Conservation (phyloP, 179 eudicot species). For the Dionaea muscipula region DNA sequence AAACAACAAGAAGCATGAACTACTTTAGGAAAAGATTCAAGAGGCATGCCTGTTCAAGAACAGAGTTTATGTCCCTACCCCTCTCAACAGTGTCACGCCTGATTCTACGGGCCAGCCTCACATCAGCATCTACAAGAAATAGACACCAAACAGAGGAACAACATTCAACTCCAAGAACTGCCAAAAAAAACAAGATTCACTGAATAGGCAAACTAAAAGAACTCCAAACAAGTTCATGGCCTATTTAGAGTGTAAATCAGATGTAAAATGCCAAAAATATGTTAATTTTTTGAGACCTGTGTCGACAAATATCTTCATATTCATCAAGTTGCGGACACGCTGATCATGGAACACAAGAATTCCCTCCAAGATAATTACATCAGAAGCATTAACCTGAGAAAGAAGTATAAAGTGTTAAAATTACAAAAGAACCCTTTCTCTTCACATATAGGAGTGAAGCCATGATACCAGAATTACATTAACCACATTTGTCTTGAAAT, state of each 20-base stretch:
- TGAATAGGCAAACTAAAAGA: background rate
- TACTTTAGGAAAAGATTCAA: background rate
- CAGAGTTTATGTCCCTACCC: constrained; percentile 93
- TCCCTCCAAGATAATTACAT: constrained; percentile 80
- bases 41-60: constrained; percentile 84
- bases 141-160: constrained; percentile 1
- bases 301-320: constrained; percentile 81
- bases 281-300: constrained; percentile 28
- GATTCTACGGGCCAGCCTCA: constrained; percentile 95
- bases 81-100: constrained; percentile 95
- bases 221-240: background rate
- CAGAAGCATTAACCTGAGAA: constrained; percentile 68
- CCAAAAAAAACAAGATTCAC: background rate
- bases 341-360: constrained; percentile 72
- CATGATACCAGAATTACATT: no score
- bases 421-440: background rate
- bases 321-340: constrained; percentile 69
- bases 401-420: background rate
- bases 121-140: constrained; percentile 72
- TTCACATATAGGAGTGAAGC: no score
- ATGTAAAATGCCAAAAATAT: no score
- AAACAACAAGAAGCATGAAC: background rate
- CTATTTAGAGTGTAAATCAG: background rate
- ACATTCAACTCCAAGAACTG: background rate
- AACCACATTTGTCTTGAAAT: no score